Percentiles rank a stretch among this genome's conserved stretches.
These are phyloP conservation scores for Glycyrrhiza uralensis DNA, from an alignment of 306 rosid genomes.

Conservation along the genomic window DNA sequence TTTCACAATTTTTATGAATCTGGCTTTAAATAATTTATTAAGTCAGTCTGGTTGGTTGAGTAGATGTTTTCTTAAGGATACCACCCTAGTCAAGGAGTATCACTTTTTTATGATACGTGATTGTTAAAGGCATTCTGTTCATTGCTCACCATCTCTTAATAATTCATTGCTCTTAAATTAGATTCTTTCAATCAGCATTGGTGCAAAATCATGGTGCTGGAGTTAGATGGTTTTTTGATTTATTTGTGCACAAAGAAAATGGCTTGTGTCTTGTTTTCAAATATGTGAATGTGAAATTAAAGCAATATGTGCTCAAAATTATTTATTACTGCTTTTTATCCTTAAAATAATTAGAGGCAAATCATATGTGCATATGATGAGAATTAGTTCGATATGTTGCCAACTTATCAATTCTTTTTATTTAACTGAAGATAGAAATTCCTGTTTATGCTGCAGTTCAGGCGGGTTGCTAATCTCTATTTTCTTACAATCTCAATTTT, in stretches of 20 bases:
- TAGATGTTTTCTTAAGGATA: conserved; percentile 9
- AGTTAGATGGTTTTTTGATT: conserved; percentile 8
- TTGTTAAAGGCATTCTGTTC: neutral
- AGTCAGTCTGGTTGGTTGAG: neutral
- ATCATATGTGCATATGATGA: neutral
- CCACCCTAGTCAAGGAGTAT: neutral
- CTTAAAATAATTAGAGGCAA: neutral
- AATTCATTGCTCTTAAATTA: conserved; percentile 2
- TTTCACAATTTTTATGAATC: conserved; percentile 1
- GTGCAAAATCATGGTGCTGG: conserved; percentile 5
- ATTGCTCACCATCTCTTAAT: neutral
- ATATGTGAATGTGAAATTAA: neutral
- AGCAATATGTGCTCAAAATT: neutral
- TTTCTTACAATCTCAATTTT: conserved; percentile 80
- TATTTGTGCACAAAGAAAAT: neutral
- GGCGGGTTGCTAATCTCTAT: conserved; percentile 89
- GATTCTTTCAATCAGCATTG: neutral
- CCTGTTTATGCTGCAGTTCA: conserved; percentile 60
- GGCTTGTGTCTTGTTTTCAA: neutral
- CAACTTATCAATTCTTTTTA: neutral
- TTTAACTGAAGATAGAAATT: conserved; percentile 25
- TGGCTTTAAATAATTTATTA: neutral
- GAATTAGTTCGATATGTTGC: conserved; percentile 17
- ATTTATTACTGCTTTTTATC: neutral
- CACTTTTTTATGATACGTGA: neutral